phyloP scores from a whole-genome alignment of 257 asterid genomes.

The Thymus mandschuricus region DNA sequence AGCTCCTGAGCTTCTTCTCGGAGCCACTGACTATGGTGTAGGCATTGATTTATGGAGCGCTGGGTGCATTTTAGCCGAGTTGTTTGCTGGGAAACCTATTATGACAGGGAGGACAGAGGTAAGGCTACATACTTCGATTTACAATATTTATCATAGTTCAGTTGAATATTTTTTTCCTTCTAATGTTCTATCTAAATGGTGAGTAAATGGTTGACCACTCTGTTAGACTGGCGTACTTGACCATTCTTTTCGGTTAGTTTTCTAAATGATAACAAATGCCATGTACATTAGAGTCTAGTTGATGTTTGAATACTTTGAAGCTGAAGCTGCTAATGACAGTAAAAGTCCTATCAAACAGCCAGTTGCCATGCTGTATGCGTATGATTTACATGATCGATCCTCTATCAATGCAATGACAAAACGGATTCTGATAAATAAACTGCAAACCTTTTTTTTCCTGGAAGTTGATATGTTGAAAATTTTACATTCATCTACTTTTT shows the following conservation, averaged over 20 bases:
- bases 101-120: slow-evolving; percentile 72
- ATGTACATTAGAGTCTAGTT: not conserved
- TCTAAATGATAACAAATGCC: not conserved
- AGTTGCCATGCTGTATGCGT: not conserved
- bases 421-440: not conserved
- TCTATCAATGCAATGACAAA: not conserved
- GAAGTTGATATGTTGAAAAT: not conserved
- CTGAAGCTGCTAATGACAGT: not conserved
- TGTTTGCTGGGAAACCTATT: slow-evolving; percentile 66
- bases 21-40: slow-evolving; percentile 54
- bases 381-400: not conserved
- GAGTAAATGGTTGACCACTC: not conserved
- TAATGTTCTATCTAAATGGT: not conserved
- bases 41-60: slow-evolving; percentile 70
- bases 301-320: not conserved
- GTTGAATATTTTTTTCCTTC: not conserved
- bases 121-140: not conserved
- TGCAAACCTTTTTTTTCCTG: not conserved
- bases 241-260: too few species aligned
- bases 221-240: not conserved
- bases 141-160: not conserved
- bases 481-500: not conserved
- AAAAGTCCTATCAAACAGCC: not conserved
- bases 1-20: slow-evolving; percentile 72
- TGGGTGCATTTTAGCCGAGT: slow-evolving; percentile 68